phyloP scores from a whole-genome alignment of 768 basidiomycete genomes.

The Lactarius sanguifluus region DNA sequence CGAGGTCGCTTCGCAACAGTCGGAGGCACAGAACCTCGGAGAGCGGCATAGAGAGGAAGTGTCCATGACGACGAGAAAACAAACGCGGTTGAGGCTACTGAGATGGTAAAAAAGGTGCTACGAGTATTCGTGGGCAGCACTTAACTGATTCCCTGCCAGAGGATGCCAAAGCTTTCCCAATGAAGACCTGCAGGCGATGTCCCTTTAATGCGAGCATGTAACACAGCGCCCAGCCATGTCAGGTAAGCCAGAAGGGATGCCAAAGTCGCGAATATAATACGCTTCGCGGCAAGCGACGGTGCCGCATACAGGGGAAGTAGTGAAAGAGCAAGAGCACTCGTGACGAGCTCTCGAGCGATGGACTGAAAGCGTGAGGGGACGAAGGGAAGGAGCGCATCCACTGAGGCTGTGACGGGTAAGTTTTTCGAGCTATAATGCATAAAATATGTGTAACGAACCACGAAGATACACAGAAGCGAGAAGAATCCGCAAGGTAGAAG shows the following conservation, averaged over 20 bases:
- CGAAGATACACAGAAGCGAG: conserved; percentile 63
- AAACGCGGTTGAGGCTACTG: conserved; percentile 58
- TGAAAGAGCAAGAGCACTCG: conserved; percentile 43
- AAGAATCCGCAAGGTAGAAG: conserved; percentile 48
- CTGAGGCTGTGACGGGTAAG: conserved; percentile 47
- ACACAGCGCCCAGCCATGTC: conserved; percentile 56
- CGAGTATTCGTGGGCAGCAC: conserved; percentile 32
- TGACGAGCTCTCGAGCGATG: conserved; percentile 43
- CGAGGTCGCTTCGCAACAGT: conserved; percentile 45
- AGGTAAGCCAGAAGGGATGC: conserved; percentile 60
- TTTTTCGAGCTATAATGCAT: conserved; percentile 17
- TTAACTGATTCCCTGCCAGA: conserved; percentile 66
- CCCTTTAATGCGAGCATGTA: conserved; percentile 53
- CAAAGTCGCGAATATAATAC: conserved; percentile 55
- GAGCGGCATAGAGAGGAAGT: conserved; percentile 61
- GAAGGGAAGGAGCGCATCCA: conserved; percentile 51
- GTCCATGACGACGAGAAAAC: conserved; percentile 66
- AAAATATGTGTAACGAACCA: conserved; percentile 45
- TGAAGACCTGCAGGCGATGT: conserved; percentile 39
- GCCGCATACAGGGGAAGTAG: conserved; percentile 54
- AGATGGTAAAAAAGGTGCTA: not conserved
- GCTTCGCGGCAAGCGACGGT: conserved; percentile 53
- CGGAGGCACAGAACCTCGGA: conserved; percentile 46
- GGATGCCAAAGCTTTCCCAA: conserved; percentile 45
- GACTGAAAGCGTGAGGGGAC: conserved; percentile 40